phyloP scores from a whole-genome alignment of 805 yeast species.

The Candida pseudoglaebosa region DNA sequence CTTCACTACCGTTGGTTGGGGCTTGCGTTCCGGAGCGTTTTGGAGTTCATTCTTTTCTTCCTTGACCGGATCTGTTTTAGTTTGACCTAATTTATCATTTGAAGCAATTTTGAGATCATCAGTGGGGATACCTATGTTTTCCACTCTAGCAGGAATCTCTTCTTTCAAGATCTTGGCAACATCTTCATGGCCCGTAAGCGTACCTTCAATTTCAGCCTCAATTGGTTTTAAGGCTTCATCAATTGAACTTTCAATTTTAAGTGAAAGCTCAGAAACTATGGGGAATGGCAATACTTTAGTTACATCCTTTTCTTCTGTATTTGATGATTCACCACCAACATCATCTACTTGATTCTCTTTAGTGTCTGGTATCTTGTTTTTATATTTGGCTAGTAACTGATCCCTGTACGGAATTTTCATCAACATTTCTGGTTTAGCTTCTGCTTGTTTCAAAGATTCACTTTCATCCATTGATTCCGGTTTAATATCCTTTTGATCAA shows the following conservation, averaged over 20 bases:
- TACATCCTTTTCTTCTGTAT: too few species aligned
- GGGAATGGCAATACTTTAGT: conserved; percentile 20
- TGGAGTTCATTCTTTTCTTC: conserved; percentile 6
- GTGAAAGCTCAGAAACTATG: conserved; percentile 20
- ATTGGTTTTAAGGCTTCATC: conserved; percentile 22
- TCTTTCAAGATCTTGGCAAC: background rate
- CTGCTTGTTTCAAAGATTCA: background rate
- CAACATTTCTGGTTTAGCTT: conserved; percentile 10
- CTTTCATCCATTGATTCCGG: conserved; percentile 4
- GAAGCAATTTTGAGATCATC: conserved; percentile 2
- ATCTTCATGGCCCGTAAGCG: conserved; percentile 4
- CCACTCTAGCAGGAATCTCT: conserved; percentile 1
- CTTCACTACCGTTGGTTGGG: conserved; percentile 17
- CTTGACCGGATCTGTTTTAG: conserved; percentile 6
- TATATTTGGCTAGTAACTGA: conserved; percentile 18
- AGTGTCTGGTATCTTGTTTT: too few species aligned
- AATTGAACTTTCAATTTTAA: conserved; percentile 18
- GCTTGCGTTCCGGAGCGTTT: background rate
- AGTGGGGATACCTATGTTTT: background rate
- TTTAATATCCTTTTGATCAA: conserved; percentile 16
- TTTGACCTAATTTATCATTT: conserved; percentile 4
- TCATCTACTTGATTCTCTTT: conserved; percentile 3
- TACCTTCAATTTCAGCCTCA: conserved; percentile 11
- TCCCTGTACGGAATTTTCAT: conserved; percentile 23
- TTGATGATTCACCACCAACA: background rate